Percentiles rank a stretch among this genome's conserved stretches.
These are phyloP conservation scores for Sporobolomyces roseus DNA, from an alignment of 768 basidiomycete species.

Conservation along the genomic window DNA sequence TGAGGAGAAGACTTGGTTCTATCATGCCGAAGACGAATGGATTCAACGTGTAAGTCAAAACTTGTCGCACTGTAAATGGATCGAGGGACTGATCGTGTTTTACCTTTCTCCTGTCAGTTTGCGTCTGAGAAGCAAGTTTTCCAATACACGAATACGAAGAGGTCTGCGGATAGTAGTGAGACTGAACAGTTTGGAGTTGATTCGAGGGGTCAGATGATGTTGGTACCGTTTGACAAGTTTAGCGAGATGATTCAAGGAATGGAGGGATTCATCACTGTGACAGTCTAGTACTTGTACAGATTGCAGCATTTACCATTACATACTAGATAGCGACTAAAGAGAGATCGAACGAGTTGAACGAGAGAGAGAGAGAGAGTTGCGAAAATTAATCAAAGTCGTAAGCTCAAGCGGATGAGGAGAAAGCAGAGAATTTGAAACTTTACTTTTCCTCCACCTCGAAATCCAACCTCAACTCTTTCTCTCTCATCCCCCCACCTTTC, in stretches of 20 bases:
- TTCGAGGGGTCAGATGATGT: slow-evolving; percentile 40
- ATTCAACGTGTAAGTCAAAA: slow-evolving; percentile 63
- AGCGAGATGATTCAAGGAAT: slow-evolving; percentile 27
- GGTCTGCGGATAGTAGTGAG: slow-evolving; percentile 6
- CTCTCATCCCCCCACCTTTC: background rate
- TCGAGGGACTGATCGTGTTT: no score
- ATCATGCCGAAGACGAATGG: slow-evolving; percentile 80
- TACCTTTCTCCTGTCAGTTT: slow-evolving; percentile 20
- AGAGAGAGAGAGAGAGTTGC: no score
- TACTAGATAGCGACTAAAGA: background rate
- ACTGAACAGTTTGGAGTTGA: slow-evolving; percentile 45
- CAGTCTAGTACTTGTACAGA: no score
- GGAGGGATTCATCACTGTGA: slow-evolving; percentile 32
- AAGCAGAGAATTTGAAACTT: no score
- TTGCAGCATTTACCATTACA: no score
- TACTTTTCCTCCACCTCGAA: background rate
- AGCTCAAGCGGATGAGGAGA: no score
- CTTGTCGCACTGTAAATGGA: no score
- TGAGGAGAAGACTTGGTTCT: slow-evolving; percentile 62
- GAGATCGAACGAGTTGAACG: no score
- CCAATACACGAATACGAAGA: slow-evolving; percentile 15
- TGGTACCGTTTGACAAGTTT: slow-evolving; percentile 39
- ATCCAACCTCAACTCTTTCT: background rate
- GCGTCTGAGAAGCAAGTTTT: slow-evolving; percentile 33
- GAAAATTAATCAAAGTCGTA: no score